phyloP scores from a whole-genome alignment of 768 basidiomycete species.

The Rhodotorula diobovata region DNA sequence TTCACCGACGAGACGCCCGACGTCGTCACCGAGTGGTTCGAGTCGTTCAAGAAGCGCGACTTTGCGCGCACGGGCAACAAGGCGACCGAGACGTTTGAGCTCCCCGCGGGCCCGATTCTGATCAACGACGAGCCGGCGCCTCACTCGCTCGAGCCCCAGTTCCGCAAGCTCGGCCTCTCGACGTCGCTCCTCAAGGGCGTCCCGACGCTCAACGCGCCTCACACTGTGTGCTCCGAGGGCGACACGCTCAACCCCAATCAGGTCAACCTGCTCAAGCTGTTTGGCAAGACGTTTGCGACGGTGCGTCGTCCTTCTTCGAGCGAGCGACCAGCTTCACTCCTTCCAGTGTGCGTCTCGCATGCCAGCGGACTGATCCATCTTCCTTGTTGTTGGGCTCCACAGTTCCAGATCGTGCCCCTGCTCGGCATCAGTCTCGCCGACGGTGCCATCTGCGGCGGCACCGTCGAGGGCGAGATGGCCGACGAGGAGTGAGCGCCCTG shows the following conservation, averaged over 20 bases:
- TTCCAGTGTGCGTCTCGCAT: neutral
- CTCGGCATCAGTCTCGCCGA: slow-evolving; percentile 35
- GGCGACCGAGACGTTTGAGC: slow-evolving; percentile 65
- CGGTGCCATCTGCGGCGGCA: slow-evolving; percentile 25
- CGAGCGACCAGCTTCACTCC: no score
- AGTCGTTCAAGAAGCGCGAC: slow-evolving; percentile 78
- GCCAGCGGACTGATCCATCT: neutral
- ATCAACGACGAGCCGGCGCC: slow-evolving; percentile 76
- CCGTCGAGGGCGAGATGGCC: neutral
- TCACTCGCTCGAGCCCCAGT: slow-evolving; percentile 94
- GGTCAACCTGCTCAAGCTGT: slow-evolving; percentile 84
- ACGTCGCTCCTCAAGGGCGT: slow-evolving; percentile 80
- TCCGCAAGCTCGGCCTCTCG: slow-evolving; percentile 81
- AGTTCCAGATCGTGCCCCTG: slow-evolving; percentile 39
- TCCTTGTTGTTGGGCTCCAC: neutral
- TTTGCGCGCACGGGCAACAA: slow-evolving; percentile 83
- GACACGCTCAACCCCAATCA: slow-evolving; percentile 76
- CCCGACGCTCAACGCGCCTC: slow-evolving; percentile 68
- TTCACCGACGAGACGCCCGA: slow-evolving; percentile 86
- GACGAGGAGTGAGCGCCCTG: slow-evolving; percentile 3
- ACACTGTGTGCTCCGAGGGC: slow-evolving; percentile 77
- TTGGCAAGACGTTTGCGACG: slow-evolving; percentile 80
- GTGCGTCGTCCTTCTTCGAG: slow-evolving; percentile 58
- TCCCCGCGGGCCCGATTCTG: slow-evolving; percentile 78
- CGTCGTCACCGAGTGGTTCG: slow-evolving; percentile 92